Percentiles rank a stretch among this genome's conserved stretches.
Evolutionary conservation across 2,329 filamentous ascomycete species (phyloP).

Genomic region (Madurella mycetomatis): DNA sequence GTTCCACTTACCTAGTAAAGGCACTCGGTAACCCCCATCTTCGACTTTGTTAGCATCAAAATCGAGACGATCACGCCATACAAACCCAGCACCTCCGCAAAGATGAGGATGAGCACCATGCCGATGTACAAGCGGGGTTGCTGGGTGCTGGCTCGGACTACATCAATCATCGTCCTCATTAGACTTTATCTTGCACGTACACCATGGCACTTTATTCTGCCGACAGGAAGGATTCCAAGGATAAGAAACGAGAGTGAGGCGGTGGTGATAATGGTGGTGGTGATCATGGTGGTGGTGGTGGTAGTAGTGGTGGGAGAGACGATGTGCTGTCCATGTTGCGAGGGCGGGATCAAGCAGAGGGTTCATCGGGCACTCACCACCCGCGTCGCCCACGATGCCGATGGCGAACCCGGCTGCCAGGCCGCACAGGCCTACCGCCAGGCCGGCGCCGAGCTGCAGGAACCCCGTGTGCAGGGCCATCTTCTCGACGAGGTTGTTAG

Average conservation of each 20-base stretch:
- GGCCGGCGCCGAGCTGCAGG: conserved; percentile 79
- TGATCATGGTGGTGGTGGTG: too few relatives aligned
- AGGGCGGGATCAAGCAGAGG: too few relatives aligned
- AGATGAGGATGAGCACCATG: conserved; percentile 99
- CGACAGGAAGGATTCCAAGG: not conserved
- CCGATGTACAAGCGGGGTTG: conserved; percentile 87
- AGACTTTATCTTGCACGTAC: not conserved
- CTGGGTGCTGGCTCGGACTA: conserved; percentile 77
- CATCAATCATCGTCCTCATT: too few relatives aligned
- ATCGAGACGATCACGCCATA: conserved; percentile 47
- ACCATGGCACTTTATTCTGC: not conserved
- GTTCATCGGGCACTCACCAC: conserved; percentile 35
- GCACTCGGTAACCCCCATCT: conserved; percentile 36
- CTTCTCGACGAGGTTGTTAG: conserved; percentile 68
- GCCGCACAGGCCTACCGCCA: conserved; percentile 75
- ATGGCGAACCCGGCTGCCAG: conserved; percentile 81
- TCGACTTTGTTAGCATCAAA: conserved; percentile 44
- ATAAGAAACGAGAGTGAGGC: not conserved
- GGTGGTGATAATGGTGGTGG: too few relatives aligned
- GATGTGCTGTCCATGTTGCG: too few relatives aligned
- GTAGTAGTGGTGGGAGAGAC: too few relatives aligned
- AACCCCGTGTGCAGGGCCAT: conserved; percentile 71
- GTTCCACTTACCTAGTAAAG: conserved; percentile 24
- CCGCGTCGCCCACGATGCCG: conserved; percentile 82
- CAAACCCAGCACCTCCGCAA: conserved; percentile 87